A percentile compares a stretch with the other conserved stretches of the same genome.
Conservation (phyloP, 225 moss, liverwort and hornwort species). For the Pleurozium schreberi region DNA sequence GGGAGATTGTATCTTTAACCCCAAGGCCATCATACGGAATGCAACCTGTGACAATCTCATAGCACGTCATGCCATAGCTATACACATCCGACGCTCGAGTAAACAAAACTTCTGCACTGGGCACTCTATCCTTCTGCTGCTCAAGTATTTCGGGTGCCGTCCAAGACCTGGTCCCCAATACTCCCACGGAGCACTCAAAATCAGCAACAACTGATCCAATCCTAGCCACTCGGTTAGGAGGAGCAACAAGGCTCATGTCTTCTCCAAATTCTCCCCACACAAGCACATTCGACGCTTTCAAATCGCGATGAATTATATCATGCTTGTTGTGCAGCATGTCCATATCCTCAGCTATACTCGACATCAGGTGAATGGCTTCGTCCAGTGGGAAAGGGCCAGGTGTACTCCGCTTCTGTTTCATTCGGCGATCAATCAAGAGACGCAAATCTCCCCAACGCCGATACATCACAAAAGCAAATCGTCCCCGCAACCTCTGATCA, state of each 20-base stretch:
- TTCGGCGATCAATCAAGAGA: not conserved
- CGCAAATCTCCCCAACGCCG: not conserved
- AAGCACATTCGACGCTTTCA: not conserved
- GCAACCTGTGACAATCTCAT: not conserved
- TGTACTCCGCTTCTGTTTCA: not conserved
- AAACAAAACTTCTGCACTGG: not conserved
- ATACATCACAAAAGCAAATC: not conserved
- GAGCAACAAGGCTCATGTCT: not conserved
- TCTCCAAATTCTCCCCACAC: not conserved
- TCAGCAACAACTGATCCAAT: not conserved
- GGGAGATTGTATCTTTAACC: not conserved
- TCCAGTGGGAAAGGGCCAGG: not conserved
- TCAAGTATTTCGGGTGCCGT: not conserved
- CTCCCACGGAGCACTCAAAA: not conserved
- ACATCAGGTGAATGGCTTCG: not conserved
- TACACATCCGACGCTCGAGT: not conserved
- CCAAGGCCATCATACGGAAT: not conserved
- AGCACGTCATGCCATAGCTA: not conserved
- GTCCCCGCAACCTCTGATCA: not conserved
- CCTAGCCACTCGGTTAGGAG: too few species aligned
- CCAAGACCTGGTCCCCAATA: not conserved
- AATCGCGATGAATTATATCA: not conserved
- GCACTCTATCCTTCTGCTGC: not conserved
- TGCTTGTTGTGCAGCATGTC: not conserved
- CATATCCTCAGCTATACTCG: not conserved